These are phyloP conservation scores for Trichoderma asperellum DNA, from an alignment of 2,329 filamentous ascomycete genomes.

Conservation along the genomic window DNA sequence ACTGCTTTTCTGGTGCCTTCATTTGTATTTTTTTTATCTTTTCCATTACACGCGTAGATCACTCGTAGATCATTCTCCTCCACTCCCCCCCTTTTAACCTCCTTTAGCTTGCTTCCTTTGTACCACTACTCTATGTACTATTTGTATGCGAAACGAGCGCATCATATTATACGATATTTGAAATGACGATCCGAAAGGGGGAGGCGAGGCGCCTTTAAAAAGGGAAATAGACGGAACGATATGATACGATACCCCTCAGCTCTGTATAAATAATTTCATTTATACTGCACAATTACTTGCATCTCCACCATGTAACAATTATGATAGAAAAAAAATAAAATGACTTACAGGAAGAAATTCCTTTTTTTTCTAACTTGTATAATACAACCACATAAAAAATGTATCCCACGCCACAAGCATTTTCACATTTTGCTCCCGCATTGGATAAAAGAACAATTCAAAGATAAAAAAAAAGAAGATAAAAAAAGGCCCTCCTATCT, in stretches of 20 bases:
- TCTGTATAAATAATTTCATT: conserved; percentile 17
- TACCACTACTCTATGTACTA: conserved; percentile 1
- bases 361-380: not conserved
- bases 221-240: not conserved
- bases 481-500: not conserved
- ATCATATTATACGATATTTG: not conserved
- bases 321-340: not conserved
- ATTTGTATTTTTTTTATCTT: not conserved
- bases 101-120: not conserved
- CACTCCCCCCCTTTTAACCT: not conserved
- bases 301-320: not conserved
- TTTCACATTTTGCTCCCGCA: not conserved
- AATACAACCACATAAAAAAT: not conserved
- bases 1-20: not conserved
- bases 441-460: too few species aligned
- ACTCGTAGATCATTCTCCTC: not conserved
- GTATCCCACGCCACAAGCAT: not conserved
- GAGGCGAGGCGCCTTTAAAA: not conserved
- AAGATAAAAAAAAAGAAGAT: not conserved
- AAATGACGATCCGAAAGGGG: not conserved
- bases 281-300: not conserved
- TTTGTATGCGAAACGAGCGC: not conserved
- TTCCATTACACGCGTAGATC: not conserved
- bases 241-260: conserved; percentile 15
- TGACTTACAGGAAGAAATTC: too few species aligned